phyloP scores from a whole-genome alignment of 345 rosid species.

The Gossypium ekmanianum region DNA sequence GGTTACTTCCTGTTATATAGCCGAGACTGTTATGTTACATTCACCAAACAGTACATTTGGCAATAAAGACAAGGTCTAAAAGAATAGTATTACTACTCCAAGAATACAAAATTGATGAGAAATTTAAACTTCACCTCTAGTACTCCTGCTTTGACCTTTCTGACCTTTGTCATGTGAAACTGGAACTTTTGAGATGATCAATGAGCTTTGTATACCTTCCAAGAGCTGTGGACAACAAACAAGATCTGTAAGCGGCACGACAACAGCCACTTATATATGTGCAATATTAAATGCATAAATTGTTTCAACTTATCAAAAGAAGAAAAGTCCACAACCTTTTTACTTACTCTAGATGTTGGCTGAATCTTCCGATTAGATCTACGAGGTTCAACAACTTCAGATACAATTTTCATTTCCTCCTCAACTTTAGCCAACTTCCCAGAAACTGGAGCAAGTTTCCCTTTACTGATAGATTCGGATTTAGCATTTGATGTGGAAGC shows the following conservation, averaged over 20 bases:
- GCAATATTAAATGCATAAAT: conserved; percentile 6
- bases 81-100: not conserved
- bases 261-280: not conserved
- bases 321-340: not conserved
- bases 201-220: conserved; percentile 94
- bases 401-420: conserved; percentile 43
- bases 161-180: conserved; percentile 60
- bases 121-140: conserved; percentile 37
- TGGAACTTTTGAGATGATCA: conserved; percentile 76
- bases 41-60: not conserved
- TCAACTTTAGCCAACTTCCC: conserved; percentile 50
- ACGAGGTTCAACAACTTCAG: conserved; percentile 67
- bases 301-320: not conserved
- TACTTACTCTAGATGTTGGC: conserved; percentile 93
- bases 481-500: conserved; percentile 31
- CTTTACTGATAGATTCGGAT: conserved; percentile 35
- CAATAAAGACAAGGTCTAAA: conserved; percentile 3
- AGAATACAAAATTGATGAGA: not conserved
- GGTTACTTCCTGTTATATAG: conserved; percentile 53
- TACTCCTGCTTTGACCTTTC: conserved; percentile 47
- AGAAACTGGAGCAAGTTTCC: conserved; percentile 39
- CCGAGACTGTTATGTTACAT: conserved; percentile 11
- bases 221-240: conserved; percentile 49
- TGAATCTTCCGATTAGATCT: conserved; percentile 89
- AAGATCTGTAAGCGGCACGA: too few species aligned